Base-by-base conservation (phyloP, 2,329 filamentous ascomycete species). In the Colletotrichum sidae region DNA sequence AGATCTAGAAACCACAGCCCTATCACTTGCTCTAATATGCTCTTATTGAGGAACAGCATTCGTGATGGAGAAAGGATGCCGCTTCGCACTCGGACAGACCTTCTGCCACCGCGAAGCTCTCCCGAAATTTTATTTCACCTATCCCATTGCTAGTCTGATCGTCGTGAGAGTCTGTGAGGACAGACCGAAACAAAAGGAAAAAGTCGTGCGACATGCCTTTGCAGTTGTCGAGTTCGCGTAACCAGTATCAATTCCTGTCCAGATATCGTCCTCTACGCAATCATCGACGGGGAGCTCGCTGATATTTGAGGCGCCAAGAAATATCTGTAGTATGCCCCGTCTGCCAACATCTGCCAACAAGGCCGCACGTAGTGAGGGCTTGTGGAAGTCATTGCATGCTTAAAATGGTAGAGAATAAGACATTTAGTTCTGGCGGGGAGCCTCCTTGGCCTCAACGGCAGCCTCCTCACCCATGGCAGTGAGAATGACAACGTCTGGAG, bases 391-490 rank as follows among this genome's bases (percentile, higher is more conserved):
- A 44, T 65, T 65, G 54, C 60, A 54, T 64, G 54, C 42, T 63
- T 42, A 60, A 54, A 35, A 38, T 50, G 12, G 71, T 72, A 67
- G 65, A 69, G 46, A 49, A 25, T 67, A 61, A 62, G 55, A 61
- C 58, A 41, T 55, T 64, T 67, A 68, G 41, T 37, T 38, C 71
- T 78, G 75, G 69, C 75, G 74, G 80, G 92, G 90, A 81, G 92
- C 93, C 85, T 97, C 94, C 90, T 98, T 98, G 83, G 90, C 92
- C 79, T 97, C 94, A 79, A 97, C 91, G 77, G 90, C 92, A 75
- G 87, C 84, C 88, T 98, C 92, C 85, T 99, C 95, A 78, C 92
- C 92, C 96, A 99, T 99, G 79, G 96, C 90, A 75, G 93, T 92
- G 79, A 97, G 92, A 80, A 99, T 89, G 75, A 95, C 91, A 75